Evolutionary conservation across 805 yeast species (phyloP), one percentile per base, ranked within the genome.

Genomic region (Yamadazyma phyllophila): DNA sequence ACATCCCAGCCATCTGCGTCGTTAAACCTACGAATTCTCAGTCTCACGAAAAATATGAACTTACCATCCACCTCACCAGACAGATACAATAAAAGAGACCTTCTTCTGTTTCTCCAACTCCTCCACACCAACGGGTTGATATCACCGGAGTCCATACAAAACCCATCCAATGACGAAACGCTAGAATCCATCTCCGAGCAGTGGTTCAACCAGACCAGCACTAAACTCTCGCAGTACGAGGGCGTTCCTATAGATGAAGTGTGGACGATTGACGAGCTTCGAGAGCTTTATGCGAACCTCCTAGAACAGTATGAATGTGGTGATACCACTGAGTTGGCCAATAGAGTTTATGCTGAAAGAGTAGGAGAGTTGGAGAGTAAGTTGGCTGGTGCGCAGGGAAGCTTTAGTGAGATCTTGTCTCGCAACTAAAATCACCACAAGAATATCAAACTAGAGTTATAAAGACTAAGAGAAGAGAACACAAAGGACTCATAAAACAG

Each of bases 241-340:
- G 52, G 53, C 13, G 51, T 58, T 12, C 49, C 51, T 2, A 37
- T 59, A 1, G 32, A 43, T 0, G 16, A 34, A 24, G 48, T 61
- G 0, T 60, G 59, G 17, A 44, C 63, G 2, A 46, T 48, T 4
- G 45, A 42, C 5, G 58, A 66, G 40, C 37, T 65, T 2, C 44
- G 39, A 7, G 48, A 49, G 31, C 43, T 69, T 11, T 71, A 69
- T 48, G 48, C 50, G 14, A 54, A 55, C n/a, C 46, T 70, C 35
- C 52, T 70, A 20, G 50, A 49, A n/a, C 47, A 50, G 36, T 54
- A 63, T 11, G 53, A 54, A 3, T 66, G 70, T 39, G 43, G 44
- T 1, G 62, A 55, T 43, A 70, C 77, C 15, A 69, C 71, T 1
- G 71, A 68, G 15, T 55, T 71, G 47, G 77, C 77, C 32, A 69